Evolutionary conservation across 2,329 filamentous ascomycete genomes (phyloP), one percentile per base, ranked within the genome.

Genomic region (Berkeleyomyces basicola): DNA sequence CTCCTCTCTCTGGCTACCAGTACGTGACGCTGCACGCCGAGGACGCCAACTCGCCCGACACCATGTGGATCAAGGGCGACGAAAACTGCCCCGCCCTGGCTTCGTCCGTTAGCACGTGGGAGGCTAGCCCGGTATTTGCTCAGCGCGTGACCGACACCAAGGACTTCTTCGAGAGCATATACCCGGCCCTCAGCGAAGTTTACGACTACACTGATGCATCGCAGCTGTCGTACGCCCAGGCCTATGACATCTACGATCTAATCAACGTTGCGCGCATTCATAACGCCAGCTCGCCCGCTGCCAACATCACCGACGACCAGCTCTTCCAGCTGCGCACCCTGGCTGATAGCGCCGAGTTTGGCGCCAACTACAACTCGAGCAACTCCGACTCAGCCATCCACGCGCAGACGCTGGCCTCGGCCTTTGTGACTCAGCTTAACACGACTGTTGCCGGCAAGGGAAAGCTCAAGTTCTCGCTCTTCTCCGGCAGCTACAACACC

Each of bases 1-100:
- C 67, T 1, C 70, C 71, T 7, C 68, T 72, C 7, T 68, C 69
- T 11, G 71, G 72, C 2, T 73, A 73, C 63, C 72, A 73, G 62
- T 72, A 73, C 37, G 71, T 73, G 14, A 64, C 69, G 2, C 66
- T 73, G 7, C 68, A 71, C 10, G 68, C 69, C 47, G 65, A 70
- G 58, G 69, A 67, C 61, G 67, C 68, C 33, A 68, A 72, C 43
- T 71, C 71, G 7, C 71, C 70, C 6, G 70, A 72, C 55, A 71
- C 69, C 9, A 71, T 73, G 58, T 73, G 72, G 71, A 72, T 73
- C 67, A 73, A 73, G 66, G 71, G 71, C 6, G 71, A 72, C 7
- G 71, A 72, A 1, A 66, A 65, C n/a, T 72, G 71, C 51, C 71
- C 71, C 3, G 69, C 68, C 2, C 70, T 69, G 39, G 67, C 64